Conservation (phyloP, 2,329 filamentous ascomycete species). For the Cladosporium sp. region DNA sequence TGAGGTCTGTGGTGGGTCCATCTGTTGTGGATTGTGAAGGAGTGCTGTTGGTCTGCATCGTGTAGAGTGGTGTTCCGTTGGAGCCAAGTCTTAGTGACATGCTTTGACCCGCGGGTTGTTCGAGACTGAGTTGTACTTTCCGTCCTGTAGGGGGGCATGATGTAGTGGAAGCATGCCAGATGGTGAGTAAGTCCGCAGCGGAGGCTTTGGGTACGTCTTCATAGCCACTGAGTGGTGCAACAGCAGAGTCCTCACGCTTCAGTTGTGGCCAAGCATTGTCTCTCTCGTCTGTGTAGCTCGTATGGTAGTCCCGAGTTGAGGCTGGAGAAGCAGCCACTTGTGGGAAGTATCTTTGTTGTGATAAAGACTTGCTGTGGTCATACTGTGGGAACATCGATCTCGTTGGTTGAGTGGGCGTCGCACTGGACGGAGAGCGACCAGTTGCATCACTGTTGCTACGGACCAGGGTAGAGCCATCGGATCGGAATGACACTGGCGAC, state of each 20-base stretch:
- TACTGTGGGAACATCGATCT: slow-evolving; percentile 77
- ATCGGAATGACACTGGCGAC: slow-evolving; percentile 16
- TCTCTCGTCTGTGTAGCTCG: background rate
- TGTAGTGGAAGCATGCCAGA: slow-evolving; percentile 32
- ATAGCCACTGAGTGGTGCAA: slow-evolving; percentile 33
- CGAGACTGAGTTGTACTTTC: slow-evolving; percentile 32
- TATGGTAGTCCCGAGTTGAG: slow-evolving; percentile 32
- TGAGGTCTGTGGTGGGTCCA: slow-evolving; percentile 23
- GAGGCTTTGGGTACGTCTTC: slow-evolving; percentile 33
- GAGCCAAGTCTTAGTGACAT: slow-evolving; percentile 13
- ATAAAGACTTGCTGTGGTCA: slow-evolving; percentile 65
- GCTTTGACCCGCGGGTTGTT: slow-evolving; percentile 22
- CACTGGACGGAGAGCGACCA: slow-evolving; percentile 4
- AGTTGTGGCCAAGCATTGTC: background rate
- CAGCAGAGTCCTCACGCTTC: slow-evolving; percentile 27
- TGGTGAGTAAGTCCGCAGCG: slow-evolving; percentile 27
- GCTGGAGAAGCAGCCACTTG: slow-evolving; percentile 59
- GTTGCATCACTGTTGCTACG: slow-evolving; percentile 18
- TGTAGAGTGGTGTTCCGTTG: slow-evolving; percentile 28
- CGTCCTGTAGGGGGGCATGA: slow-evolving; percentile 25
- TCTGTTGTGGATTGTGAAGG: background rate
- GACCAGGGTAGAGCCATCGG: slow-evolving; percentile 9
- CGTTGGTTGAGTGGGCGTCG: slow-evolving; percentile 44
- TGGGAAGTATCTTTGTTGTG: slow-evolving; percentile 70
- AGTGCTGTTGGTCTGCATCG: slow-evolving; percentile 25